Conservation (phyloP, 2,329 filamentous ascomycete genomes). For the Pseudogymnoascus sp. region DNA sequence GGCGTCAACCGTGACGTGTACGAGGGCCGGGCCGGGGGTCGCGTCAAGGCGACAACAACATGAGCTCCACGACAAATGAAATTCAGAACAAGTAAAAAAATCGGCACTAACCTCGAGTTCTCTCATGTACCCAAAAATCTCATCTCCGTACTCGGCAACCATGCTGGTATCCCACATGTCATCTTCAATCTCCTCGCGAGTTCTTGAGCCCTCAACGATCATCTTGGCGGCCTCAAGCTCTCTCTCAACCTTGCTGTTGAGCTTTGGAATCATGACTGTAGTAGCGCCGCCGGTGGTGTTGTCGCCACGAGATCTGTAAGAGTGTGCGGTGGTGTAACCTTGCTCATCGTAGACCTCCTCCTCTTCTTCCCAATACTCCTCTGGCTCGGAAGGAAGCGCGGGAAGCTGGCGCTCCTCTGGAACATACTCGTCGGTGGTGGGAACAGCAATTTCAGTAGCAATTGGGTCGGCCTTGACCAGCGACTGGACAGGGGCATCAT, state of each 20-base stretch:
- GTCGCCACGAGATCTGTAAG: constrained; percentile 65
- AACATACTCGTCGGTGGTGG: neutral
- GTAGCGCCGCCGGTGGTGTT: constrained; percentile 58
- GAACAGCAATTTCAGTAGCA: neutral
- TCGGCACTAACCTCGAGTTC: constrained; percentile 65
- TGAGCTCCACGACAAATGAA: constrained; percentile 1
- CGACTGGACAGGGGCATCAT: neutral
- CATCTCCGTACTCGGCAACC: constrained; percentile 93
- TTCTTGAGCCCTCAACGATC: constrained; percentile 28
- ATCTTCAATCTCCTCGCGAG: constrained; percentile 71
- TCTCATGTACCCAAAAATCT: constrained; percentile 90
- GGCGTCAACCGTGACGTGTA: constrained; percentile 16
- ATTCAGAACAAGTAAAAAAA: constrained; percentile 7
- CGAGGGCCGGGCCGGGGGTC: constrained; percentile 10
- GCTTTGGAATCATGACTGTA: constrained; percentile 61
- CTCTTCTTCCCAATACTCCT: constrained; percentile 73
- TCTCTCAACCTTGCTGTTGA: constrained; percentile 57
- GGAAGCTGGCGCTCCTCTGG: constrained; percentile 9
- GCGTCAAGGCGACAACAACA: constrained; percentile 12
- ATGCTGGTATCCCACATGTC: constrained; percentile 92
- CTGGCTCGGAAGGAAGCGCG: constrained; percentile 39
- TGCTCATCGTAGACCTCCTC: constrained; percentile 61
- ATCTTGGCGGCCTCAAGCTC: constrained; percentile 58
- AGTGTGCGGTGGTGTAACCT: constrained; percentile 66
- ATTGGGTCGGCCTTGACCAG: neutral